These are phyloP conservation scores for Tulasnella sp. DNA, from an alignment of 768 basidiomycete species.

Conservation along the genomic window DNA sequence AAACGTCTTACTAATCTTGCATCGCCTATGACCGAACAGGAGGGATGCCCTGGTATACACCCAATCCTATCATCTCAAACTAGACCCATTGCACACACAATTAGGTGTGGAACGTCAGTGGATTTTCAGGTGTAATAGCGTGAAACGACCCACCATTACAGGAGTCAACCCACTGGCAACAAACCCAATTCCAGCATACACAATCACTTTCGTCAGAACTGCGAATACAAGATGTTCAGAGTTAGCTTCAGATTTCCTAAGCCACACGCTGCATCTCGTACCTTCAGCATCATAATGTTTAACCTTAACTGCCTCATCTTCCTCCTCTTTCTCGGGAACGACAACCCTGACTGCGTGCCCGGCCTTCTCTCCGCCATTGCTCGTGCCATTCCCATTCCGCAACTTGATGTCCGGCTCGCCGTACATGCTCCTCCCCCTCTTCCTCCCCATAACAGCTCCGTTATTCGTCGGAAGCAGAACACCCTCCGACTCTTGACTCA, in stretches of 20 bases:
- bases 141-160: slow-evolving; percentile 45
- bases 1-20: background rate
- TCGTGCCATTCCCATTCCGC: slow-evolving; percentile 6
- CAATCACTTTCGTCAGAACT: slow-evolving; percentile 21
- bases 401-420: slow-evolving; percentile 2
- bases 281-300: slow-evolving; percentile 89
- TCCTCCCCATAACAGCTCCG: slow-evolving; percentile 32
- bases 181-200: slow-evolving; percentile 69
- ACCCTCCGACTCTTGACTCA: slow-evolving; percentile 25
- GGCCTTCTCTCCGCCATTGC: slow-evolving; percentile 29
- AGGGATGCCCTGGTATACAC: slow-evolving; percentile 18
- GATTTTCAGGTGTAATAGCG: background rate
- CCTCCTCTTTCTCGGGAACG: slow-evolving; percentile 39
- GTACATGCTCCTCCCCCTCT: slow-evolving; percentile 15
- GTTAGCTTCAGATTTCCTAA: too few species aligned
- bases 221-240: too few species aligned
- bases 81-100: background rate
- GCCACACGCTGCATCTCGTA: slow-evolving; percentile 43
- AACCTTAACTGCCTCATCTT: slow-evolving; percentile 46
- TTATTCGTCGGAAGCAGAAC: background rate
- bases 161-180: slow-evolving; percentile 67
- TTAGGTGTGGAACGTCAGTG: too few species aligned
- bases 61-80: slow-evolving; percentile 36
- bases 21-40: background rate
- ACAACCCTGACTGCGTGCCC: slow-evolving; percentile 40